Evolutionary conservation across 2,329 filamentous ascomycete species (phyloP), one percentile per base, ranked within the genome.

Genomic region (Hymenotorrendiella dingleyae): DNA sequence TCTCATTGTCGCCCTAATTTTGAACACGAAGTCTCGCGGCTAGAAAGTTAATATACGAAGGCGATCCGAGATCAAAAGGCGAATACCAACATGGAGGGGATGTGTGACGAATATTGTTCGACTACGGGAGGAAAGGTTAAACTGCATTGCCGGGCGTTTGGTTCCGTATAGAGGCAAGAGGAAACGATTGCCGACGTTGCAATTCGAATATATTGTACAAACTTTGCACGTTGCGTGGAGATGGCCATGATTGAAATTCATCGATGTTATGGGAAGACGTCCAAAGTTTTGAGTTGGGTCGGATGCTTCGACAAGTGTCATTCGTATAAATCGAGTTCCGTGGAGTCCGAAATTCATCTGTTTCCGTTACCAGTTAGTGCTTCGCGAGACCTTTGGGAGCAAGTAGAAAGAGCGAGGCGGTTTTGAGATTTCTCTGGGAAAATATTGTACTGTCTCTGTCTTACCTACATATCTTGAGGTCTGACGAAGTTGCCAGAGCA

Each of bases 1-100:
- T 34, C 78, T 96, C 54, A 96, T 96, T 62, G 90, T 96, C 48
- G 88, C 86, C 44, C 78, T 96, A 32, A 91, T 96, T 61, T 77
- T 96, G 61, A 94, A 95, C 77, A 93, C 87, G 49, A 88, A 88
- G 72, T 60, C 55, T 50, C 55, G 56, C 54, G 60, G 54, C 23
- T 62, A 54, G 19, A 36, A 16, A 35, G 10, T 20, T 24, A 14
- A n/a, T 14, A 12, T 27, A 29, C 27, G 17, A 30, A 28, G 24
- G 19, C 20, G 22, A 41, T 12, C 21, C 20, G 27, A 29, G 34
- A 27, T 16, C n/a, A 16, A 32, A 26, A 32, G 21, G 23, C 24
- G 28, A 23, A 12, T 20, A 6, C 32, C 17, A 36, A 42, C 24
- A 40, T 27, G 22, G 23, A 27, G 26, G 24, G 28, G 33, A 39